These are phyloP conservation scores for Pichia kluyveri DNA, from an alignment of 805 yeast genomes.

Conservation along the genomic window DNA sequence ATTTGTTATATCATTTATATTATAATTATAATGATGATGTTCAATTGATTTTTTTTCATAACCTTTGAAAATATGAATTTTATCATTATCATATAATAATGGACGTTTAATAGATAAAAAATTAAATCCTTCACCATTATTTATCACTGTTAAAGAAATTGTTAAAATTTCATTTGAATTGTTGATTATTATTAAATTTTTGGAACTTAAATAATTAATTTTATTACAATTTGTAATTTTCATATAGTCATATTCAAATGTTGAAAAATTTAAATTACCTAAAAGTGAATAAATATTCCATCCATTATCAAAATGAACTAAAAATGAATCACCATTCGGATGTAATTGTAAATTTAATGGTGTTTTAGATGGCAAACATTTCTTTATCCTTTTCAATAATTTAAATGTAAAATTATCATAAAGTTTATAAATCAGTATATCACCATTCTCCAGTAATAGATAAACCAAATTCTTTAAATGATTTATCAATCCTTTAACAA, in stretches of 20 bases:
- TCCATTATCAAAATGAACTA: slow-evolving; percentile 27
- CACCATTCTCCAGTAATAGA: slow-evolving; percentile 30
- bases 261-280: slow-evolving; percentile 36
- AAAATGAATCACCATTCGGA: slow-evolving; percentile 22
- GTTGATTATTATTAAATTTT: slow-evolving; percentile 25
- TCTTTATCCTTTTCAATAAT: slow-evolving; percentile 26
- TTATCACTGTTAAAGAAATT: slow-evolving; percentile 17
- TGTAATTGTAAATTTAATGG: slow-evolving; percentile 22
- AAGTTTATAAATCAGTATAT: slow-evolving; percentile 29
- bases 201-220: slow-evolving; percentile 21
- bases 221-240: slow-evolving; percentile 13
- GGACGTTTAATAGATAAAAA: slow-evolving; percentile 29
- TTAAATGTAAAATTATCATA: slow-evolving; percentile 23
- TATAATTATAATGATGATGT: slow-evolving; percentile 24
- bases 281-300: slow-evolving; percentile 41
- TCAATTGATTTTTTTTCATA: slow-evolving; percentile 34
- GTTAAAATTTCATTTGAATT: slow-evolving; percentile 23
- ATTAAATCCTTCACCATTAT: slow-evolving; percentile 17
- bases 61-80: slow-evolving; percentile 36
- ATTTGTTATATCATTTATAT: slow-evolving; percentile 14
- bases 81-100: slow-evolving; percentile 30
- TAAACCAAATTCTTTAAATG: slow-evolving; percentile 32
- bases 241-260: slow-evolving; percentile 27
- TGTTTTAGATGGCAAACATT: slow-evolving; percentile 26
- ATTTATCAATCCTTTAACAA: slow-evolving; percentile 28